Base-by-base conservation (phyloP, 2,329 filamentous ascomycete genomes). In the Thelonectria discophora region DNA sequence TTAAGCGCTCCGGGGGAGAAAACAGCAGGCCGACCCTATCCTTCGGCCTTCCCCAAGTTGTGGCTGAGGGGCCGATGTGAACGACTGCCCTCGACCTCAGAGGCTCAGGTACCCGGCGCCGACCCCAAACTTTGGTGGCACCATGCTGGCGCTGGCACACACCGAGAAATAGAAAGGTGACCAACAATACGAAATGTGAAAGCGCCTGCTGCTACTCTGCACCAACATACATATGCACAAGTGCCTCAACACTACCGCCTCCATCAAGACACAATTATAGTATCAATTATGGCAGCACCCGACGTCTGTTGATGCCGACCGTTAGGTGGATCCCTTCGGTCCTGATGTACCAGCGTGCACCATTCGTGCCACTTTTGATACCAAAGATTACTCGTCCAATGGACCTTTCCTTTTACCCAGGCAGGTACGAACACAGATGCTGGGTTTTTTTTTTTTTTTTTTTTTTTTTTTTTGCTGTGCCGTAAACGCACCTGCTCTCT, bases 261-360 rank as follows among this genome's bases (percentile, higher is more conserved):
- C 24, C 24, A 24, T 18, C 54, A 51, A 55, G 40, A 18, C 52
- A 47, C 58, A 55, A 18, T 20, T n/a, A 30, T n/a, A 30, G n/a
- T n/a, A n/a, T n/a, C n/a, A n/a, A n/a, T n/a, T n/a, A n/a, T n/a
- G n/a, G 13, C 11, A 46, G 52, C 58, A 52, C 58, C 55, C 55
- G 47, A 60, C 45, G 58, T 42, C 20, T 46, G 37, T 30, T 60
- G 52, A 45, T 60, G 45, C 46, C 47, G 52, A 56, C 58, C 57
- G 45, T 59, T 55, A 46, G 45, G 57, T 51, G 57, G 51, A 54
- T 7, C 24, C 24, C 24, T 7, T 24, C 24, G 24, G 24, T 24
- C 24, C 7, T 24, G n/a, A n/a, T n/a, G n/a, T n/a, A n/a, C n/a
- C n/a, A n/a, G n/a, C n/a, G n/a, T n/a, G n/a, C n/a, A n/a, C n/a